A percentile compares a stretch with the other conserved stretches of the same genome.
Evolutionary conservation across 345 rosid genomes (phyloP).

Genomic region (Trapa bicornis): DNA sequence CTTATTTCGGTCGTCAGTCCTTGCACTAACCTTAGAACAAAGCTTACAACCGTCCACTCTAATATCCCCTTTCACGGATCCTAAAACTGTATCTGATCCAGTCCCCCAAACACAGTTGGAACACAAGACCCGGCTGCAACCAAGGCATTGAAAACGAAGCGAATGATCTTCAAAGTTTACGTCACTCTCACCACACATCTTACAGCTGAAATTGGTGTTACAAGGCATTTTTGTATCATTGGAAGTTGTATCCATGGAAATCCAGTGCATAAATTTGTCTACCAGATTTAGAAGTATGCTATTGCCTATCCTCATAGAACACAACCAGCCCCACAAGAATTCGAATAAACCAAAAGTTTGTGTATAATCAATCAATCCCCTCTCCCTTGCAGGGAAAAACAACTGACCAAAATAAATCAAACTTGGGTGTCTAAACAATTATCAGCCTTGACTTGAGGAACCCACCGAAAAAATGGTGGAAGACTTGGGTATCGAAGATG

Average conservation of each 20-base stretch:
- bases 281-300: constrained; percentile 59
- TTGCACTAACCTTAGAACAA: constrained; percentile 34
- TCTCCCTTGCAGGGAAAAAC: background rate
- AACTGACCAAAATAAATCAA: constrained; percentile 13
- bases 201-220: constrained; percentile 14
- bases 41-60: constrained; percentile 34
- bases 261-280: constrained; percentile 62
- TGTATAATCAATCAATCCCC: constrained; percentile 4
- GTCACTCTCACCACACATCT: constrained; percentile 44
- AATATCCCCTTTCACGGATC: constrained; percentile 2
- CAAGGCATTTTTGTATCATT: constrained; percentile 28
- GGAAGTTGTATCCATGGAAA: constrained; percentile 15
- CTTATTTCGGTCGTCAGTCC: constrained; percentile 31
- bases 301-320: constrained; percentile 70
- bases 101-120: constrained; percentile 25
- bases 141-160: constrained; percentile 38
- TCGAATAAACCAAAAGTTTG: constrained; percentile 13
- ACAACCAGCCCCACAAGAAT: constrained; percentile 15
- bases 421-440: constrained; percentile 3
- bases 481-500: constrained; percentile 9
- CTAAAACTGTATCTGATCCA: constrained; percentile 12
- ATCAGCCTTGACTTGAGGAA: constrained; percentile 13
- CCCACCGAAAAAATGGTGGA: constrained; percentile 9
- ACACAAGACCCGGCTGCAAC: constrained; percentile 56
- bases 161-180: constrained; percentile 18